A percentile compares a stretch with the other conserved stretches of the same genome.
Evolutionary conservation across 176 grass and related monocot genomes (phyloP).

Genomic region (Oropetium thomaeum): DNA sequence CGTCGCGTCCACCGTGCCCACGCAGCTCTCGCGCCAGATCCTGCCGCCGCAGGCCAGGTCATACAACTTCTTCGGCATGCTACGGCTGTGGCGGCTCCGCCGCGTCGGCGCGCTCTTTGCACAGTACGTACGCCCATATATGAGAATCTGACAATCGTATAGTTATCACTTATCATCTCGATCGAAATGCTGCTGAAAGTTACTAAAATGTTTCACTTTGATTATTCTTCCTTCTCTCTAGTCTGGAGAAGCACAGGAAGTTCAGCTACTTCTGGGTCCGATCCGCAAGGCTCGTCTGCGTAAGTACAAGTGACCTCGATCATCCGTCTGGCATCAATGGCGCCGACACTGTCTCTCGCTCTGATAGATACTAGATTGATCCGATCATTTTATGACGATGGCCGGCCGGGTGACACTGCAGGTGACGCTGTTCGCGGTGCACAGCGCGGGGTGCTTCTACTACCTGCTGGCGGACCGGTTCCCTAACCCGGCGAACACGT

Average conservation of each 20-base stretch:
- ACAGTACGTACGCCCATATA: background rate
- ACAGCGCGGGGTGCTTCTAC: constrained; percentile 80
- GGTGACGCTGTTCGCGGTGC: constrained; percentile 84
- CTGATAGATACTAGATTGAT: no score
- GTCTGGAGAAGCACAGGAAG: constrained; percentile 73
- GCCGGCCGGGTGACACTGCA: no score
- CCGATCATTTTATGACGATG: no score
- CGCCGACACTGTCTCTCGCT: background rate
- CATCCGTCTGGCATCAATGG: no score
- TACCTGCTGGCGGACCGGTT: constrained; percentile 79
- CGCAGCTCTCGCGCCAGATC: constrained; percentile 7
- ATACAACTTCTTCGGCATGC: constrained; percentile 47
- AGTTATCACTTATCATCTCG: no score
- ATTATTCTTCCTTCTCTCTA: background rate
- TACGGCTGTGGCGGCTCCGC: constrained; percentile 42
- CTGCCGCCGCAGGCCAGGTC: background rate
- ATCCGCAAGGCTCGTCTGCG: constrained; percentile 53
- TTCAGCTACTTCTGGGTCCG: constrained; percentile 86
- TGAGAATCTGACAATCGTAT: no score
- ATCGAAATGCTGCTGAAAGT: background rate
- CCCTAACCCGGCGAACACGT: constrained; percentile 46
- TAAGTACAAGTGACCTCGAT: constrained; percentile 17
- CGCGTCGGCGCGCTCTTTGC: constrained; percentile 35
- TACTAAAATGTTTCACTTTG: background rate
- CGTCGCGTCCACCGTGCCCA: constrained; percentile 41